Conservation (phyloP, 2,329 filamentous ascomycete species). For the Xylariales sp. region DNA sequence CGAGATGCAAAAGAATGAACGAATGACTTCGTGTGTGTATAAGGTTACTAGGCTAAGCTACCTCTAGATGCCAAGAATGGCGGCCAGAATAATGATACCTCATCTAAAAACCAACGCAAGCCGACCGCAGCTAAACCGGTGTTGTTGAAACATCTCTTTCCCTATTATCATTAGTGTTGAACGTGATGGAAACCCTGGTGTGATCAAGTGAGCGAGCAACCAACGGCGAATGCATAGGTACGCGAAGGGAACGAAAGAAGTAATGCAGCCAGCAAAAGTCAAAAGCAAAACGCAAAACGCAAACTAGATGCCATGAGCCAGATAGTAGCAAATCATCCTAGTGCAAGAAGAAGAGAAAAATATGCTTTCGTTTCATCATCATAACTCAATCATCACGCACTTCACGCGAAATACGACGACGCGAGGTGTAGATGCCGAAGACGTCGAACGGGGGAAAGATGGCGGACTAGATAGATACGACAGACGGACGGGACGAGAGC, state of each 20-base stretch:
- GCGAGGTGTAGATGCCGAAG: conserved; percentile 1
- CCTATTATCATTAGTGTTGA: conserved; percentile 24
- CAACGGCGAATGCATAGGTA: conserved; percentile 1
- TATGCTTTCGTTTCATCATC: conserved; percentile 14
- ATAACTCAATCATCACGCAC: conserved; percentile 19
- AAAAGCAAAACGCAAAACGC: not conserved
- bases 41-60: conserved; percentile 32
- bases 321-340: conserved; percentile 9
- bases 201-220: conserved; percentile 35
- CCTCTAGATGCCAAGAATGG: conserved; percentile 20
- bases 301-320: conserved; percentile 7
- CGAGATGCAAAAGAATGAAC: conserved; percentile 1
- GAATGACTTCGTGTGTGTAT: conserved; percentile 25
- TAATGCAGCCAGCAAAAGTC: not conserved
- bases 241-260: not conserved
- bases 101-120: conserved; percentile 1
- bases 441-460: not conserved
- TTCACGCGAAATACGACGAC: conserved; percentile 14
- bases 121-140: not conserved
- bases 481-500: not conserved
- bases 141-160: conserved; percentile 32
- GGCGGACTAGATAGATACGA: not conserved
- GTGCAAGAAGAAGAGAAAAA: not conserved
- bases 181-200: conserved; percentile 22
- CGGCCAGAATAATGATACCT: conserved; percentile 20